Evolutionary conservation across 805 yeast species (phyloP).

Genomic region (Kodamaea kaohsiungensis): DNA sequence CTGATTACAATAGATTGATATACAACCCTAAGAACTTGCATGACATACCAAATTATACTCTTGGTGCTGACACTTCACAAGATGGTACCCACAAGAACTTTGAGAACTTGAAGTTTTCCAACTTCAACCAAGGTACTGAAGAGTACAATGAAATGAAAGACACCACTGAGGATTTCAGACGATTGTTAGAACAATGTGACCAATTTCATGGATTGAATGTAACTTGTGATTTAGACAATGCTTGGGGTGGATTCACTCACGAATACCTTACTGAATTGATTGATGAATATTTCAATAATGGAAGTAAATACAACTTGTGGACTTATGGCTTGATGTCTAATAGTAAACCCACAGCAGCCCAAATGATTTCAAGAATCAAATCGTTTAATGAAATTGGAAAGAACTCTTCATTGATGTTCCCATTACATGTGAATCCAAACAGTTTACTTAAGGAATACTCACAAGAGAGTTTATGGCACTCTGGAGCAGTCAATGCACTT

Average conservation of each 20-base stretch:
- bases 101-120: conserved; percentile 43
- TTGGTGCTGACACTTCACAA: conserved; percentile 3
- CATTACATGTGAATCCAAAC: conserved; percentile 26
- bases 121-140: conserved; percentile 55
- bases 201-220: conserved; percentile 68
- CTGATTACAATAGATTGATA: conserved; percentile 71
- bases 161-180: conserved; percentile 56
- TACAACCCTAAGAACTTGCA: conserved; percentile 62
- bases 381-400: conserved; percentile 47
- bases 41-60: conserved; percentile 46
- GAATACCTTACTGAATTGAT: conserved; percentile 52
- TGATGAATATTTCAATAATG: conserved; percentile 63
- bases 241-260: conserved; percentile 80
- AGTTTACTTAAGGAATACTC: conserved; percentile 13
- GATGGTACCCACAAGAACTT: conserved; percentile 29
- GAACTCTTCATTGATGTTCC: conserved; percentile 56
- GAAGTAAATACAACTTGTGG: conserved; percentile 41
- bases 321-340: conserved; percentile 30
- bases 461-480: conserved; percentile 44
- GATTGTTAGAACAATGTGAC: conserved; percentile 74
- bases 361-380: conserved; percentile 42
- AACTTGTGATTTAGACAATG: conserved; percentile 68
- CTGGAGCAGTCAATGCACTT: conserved; percentile 27
- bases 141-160: conserved; percentile 49
- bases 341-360: conserved; percentile 37